Evolutionary conservation across 768 basidiomycete genomes (phyloP).

Genomic region (Psilocybe tampanensis): DNA sequence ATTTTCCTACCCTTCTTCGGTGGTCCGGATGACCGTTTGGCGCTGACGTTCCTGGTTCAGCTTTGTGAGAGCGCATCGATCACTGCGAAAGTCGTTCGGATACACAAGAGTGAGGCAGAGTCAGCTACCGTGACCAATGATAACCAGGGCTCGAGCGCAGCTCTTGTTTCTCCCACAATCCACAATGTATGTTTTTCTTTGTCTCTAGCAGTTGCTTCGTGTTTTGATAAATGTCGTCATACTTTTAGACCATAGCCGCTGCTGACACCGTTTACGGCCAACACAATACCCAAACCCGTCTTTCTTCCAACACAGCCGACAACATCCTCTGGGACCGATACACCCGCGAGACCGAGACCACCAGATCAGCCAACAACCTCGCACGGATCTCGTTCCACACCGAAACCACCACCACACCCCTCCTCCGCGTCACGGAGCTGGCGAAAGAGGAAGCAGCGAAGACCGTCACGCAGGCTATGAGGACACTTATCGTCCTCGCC

Average conservation of each 20-base stretch:
- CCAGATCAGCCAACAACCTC: slow-evolving; percentile 44
- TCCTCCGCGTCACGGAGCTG: slow-evolving; percentile 56
- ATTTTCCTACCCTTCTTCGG: slow-evolving; percentile 92
- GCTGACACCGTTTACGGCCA: slow-evolving; percentile 77
- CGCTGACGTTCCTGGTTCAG: slow-evolving; percentile 81
- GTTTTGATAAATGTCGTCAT: not conserved
- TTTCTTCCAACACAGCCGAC: slow-evolving; percentile 85
- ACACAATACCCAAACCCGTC: slow-evolving; percentile 59
- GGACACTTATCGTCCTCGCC: slow-evolving; percentile 60
- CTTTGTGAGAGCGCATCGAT: slow-evolving; percentile 62
- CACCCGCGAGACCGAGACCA: slow-evolving; percentile 34
- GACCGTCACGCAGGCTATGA: slow-evolving; percentile 27
- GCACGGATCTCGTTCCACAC: slow-evolving; percentile 65
- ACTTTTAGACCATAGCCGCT: slow-evolving; percentile 47
- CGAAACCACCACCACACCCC: slow-evolving; percentile 49
- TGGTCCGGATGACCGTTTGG: slow-evolving; percentile 90
- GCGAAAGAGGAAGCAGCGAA: slow-evolving; percentile 32
- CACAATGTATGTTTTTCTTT: slow-evolving; percentile 36
- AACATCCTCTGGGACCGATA: slow-evolving; percentile 74
- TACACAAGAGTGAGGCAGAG: slow-evolving; percentile 44
- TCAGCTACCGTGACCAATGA: slow-evolving; percentile 28
- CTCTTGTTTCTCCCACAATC: slow-evolving; percentile 14
- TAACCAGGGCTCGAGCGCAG: slow-evolving; percentile 10
- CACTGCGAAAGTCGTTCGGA: slow-evolving; percentile 72
- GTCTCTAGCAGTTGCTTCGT: too few species aligned